Conservation (phyloP, 2,329 filamentous ascomycete species). For the Hysterium pulicare region DNA sequence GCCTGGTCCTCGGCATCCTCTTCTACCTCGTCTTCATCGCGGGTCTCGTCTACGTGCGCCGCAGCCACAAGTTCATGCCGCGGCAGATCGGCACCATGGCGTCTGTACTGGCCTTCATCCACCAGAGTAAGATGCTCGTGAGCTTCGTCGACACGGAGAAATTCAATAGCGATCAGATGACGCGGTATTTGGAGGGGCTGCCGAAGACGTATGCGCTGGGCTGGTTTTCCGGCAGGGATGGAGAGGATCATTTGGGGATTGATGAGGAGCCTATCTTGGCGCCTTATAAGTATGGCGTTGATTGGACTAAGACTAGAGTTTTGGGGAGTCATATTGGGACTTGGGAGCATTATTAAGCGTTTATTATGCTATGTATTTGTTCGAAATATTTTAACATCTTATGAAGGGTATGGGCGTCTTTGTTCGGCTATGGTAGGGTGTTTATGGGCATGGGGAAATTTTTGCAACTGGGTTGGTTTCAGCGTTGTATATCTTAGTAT, state of each 20-base stretch:
- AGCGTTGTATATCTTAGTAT: too few species aligned
- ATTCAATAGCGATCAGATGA: slow-evolving; percentile 61
- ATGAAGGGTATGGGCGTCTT: too few species aligned
- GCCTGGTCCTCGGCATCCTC: slow-evolving; percentile 61
- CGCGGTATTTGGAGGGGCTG: slow-evolving; percentile 54
- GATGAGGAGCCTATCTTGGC: slow-evolving; percentile 70
- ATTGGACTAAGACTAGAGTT: slow-evolving; percentile 33
- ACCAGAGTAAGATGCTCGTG: slow-evolving; percentile 76
- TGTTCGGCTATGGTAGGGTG: too few species aligned
- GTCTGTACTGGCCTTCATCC: slow-evolving; percentile 71
- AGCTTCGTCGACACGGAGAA: slow-evolving; percentile 70
- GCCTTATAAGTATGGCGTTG: slow-evolving; percentile 61
- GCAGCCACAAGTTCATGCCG: slow-evolving; percentile 69
- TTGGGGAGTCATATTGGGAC: slow-evolving; percentile 27
- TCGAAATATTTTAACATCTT: too few species aligned
- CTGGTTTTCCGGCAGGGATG: slow-evolving; percentile 73
- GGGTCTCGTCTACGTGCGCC: slow-evolving; percentile 57
- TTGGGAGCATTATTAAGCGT: slow-evolving; percentile 28
- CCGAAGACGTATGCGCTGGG: slow-evolving; percentile 71
- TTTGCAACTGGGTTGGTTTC: too few species aligned
- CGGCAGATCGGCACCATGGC: slow-evolving; percentile 77
- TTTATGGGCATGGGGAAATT: too few species aligned
- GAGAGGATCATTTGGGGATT: slow-evolving; percentile 70
- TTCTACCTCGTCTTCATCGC: slow-evolving; percentile 61
- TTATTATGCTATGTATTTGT: too few species aligned